Percentiles rank a stretch among this genome's conserved stretches.
Evolutionary conservation across 2,329 filamentous ascomycete species (phyloP).

Genomic region (Parastagonospora avenae): DNA sequence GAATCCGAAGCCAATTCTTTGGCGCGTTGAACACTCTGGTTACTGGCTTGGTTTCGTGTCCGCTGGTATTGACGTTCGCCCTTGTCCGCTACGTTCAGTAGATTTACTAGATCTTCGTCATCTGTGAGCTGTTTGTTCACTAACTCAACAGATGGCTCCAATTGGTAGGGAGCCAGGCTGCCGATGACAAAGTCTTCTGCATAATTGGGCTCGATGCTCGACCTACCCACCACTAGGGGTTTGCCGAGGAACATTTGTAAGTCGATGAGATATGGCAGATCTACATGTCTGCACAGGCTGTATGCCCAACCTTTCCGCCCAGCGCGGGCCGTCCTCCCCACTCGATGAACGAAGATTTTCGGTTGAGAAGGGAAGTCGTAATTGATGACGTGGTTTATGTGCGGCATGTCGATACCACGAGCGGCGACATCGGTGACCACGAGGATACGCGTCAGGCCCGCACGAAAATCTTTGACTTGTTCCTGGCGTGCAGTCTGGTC

Average conservation of each 20-base stretch:
- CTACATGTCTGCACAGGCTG: slow-evolving; percentile 83
- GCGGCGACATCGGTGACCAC: slow-evolving; percentile 97
- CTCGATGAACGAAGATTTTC: slow-evolving; percentile 95
- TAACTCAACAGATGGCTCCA: slow-evolving; percentile 82
- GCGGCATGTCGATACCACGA: slow-evolving; percentile 95
- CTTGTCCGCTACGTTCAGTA: slow-evolving; percentile 78
- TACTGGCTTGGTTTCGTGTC: slow-evolving; percentile 87
- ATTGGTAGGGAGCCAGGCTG: slow-evolving; percentile 69
- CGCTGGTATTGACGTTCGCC: slow-evolving; percentile 92
- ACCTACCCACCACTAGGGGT: slow-evolving; percentile 75
- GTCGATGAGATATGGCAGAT: slow-evolving; percentile 90
- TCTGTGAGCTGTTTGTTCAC: slow-evolving; percentile 78
- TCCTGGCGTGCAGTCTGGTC: slow-evolving; percentile 93
- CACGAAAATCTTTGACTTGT: slow-evolving; percentile 88
- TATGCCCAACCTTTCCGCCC: slow-evolving; percentile 94
- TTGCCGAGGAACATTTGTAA: slow-evolving; percentile 93
- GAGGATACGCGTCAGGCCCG: slow-evolving; percentile 82
- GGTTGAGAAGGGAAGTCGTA: slow-evolving; percentile 97
- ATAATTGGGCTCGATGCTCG: slow-evolving; percentile 67
- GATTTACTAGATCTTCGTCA: slow-evolving; percentile 71
- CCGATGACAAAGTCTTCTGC: slow-evolving; percentile 85
- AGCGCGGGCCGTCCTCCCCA: slow-evolving; percentile 93
- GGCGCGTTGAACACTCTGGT: slow-evolving; percentile 85
- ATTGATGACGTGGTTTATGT: slow-evolving; percentile 96
- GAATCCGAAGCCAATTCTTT: slow-evolving; percentile 75